phyloP scores from a whole-genome alignment of 2,329 filamentous ascomycete species.

The Calonectria hongkongensis region DNA sequence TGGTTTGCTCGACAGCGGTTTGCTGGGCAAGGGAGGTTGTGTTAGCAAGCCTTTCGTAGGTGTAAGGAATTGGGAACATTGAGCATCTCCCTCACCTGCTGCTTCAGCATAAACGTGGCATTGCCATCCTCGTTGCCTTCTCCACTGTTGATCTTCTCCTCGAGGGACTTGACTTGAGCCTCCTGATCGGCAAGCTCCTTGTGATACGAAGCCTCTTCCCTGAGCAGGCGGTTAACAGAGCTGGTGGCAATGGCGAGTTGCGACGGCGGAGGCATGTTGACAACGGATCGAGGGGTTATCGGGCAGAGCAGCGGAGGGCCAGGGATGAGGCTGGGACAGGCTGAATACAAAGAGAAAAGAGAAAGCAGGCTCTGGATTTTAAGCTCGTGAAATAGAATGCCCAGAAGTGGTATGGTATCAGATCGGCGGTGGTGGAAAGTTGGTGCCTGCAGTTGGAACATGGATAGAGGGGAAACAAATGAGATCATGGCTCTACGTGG shows the following conservation, averaged over 20 bases:
- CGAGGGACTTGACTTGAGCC: slow-evolving; percentile 80
- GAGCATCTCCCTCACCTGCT: slow-evolving; percentile 79
- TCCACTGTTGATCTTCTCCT: slow-evolving; percentile 73
- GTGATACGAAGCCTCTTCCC: slow-evolving; percentile 94
- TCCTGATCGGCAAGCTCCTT: slow-evolving; percentile 87
- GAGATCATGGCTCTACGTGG: slow-evolving; percentile 55
- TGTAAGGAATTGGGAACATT: neutral
- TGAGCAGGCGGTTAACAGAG: slow-evolving; percentile 88
- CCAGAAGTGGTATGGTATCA: neutral
- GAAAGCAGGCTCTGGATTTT: too few relatives aligned
- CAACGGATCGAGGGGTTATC: slow-evolving; percentile 22
- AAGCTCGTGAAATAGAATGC: neutral
- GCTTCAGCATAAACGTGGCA: slow-evolving; percentile 85
- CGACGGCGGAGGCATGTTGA: slow-evolving; percentile 83
- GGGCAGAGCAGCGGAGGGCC: neutral
- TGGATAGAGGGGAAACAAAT: slow-evolving; percentile 49
- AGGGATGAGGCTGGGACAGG: neutral
- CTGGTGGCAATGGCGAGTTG: slow-evolving; percentile 87
- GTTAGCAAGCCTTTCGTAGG: slow-evolving; percentile 23
- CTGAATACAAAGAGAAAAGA: neutral
- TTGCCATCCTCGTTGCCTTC: slow-evolving; percentile 80
- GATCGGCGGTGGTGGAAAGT: slow-evolving; percentile 36
- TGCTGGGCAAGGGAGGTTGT: slow-evolving; percentile 69
- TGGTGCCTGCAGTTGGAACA: slow-evolving; percentile 48
- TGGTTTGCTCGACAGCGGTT: slow-evolving; percentile 90